Evolutionary conservation across 1,139 yeast species (phyloP), one percentile per base, ranked within the genome.

Genomic region (Suhomyces maxii): DNA sequence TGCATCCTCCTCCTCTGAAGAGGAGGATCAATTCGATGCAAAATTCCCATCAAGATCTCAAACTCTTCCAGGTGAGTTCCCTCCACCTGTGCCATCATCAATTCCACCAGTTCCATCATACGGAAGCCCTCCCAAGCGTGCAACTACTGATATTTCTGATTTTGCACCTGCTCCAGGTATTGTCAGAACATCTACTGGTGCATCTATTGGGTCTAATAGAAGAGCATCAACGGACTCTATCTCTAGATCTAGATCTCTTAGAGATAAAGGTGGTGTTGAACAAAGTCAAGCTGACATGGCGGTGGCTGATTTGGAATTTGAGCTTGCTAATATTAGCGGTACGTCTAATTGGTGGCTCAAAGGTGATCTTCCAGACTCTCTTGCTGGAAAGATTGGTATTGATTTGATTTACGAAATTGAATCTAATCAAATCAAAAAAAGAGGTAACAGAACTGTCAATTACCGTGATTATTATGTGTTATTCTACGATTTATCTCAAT

Each of bases 401-500:
- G 82, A 84, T 35, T 62, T 80, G 44, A 67, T 79, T 10, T 83
- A 68, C 63, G 96, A 89, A 60, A 77, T 83, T 26, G 97, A 89
- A 44, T 79, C 82, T 23, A 69, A 77, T 48, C 61, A 66, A 14
- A 67, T 84, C 11, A 56, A 57, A 12, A 86, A 85, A 59, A 80
- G 96, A 54, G 82, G 82, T 10, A 80, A 81, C 25, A 69, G 79
- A 39, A 57, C 56, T 5, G 65, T 82, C 41, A 67, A 74, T 7
- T 75, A 80, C 50, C 76, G 85, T 47, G 93, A 87, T 53, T 83
- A 86, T 55, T 89, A 89, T 62, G 74, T 90, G 13, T 65, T 90
- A 39, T 86, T 84, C 61, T 82, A 80, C 51, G 95, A 88, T 60
- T 82, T 86, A 54, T 79, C 93, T 1, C 90, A 86, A 57, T 71